Evolutionary conservation across 441 rosid species (phyloP), one percentile per base, ranked within the genome.

Genomic region (Mallotus repandus): DNA sequence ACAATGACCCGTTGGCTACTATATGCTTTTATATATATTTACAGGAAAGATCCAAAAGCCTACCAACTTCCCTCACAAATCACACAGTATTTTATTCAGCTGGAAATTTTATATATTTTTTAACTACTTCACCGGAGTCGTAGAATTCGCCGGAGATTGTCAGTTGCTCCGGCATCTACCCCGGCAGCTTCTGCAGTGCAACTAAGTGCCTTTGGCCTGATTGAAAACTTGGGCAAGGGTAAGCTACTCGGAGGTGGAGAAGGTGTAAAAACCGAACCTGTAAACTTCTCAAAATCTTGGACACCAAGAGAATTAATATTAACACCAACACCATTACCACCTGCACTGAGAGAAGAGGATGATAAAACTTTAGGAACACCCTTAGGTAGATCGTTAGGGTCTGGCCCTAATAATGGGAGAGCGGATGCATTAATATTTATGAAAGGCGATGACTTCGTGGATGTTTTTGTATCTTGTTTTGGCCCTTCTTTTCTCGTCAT

Each of bases 211-310:
- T 92, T 92, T 2, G 93, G 87, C 82, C 86, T 86, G 64, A 87
- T 74, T 2, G 88, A 82, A 73, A 94, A 92, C 83, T 76, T 91
- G 3, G 99, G 99, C 87, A 94, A 81, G 19, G 99, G 99, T 82
- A 94, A 80, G 85, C 98, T 88, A 84, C 99, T 89, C 9, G 98
- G 96, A 0, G 89, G 98, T 7, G 99, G 99, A 72, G 97, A 87
- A 49, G 83, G 80, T 58, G 83, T 79, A 78, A 80, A 88, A 78
- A 81, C 79, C 57, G 84, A 84, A 75, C 80, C 86, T 6, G 87
- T 80, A 73, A 86, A 79, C 72, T 43, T 76, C 21, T 81, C 85
- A 46, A 60, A 50, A 71, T 82, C 79, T 46, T 68, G 19, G 38
- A 14, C 18, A n/a, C 18, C 10, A 32, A 29, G 22, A 32, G 22